Evolutionary conservation across 2,329 filamentous ascomycete species (phyloP).

Genomic region (Emergomyces orientalis): DNA sequence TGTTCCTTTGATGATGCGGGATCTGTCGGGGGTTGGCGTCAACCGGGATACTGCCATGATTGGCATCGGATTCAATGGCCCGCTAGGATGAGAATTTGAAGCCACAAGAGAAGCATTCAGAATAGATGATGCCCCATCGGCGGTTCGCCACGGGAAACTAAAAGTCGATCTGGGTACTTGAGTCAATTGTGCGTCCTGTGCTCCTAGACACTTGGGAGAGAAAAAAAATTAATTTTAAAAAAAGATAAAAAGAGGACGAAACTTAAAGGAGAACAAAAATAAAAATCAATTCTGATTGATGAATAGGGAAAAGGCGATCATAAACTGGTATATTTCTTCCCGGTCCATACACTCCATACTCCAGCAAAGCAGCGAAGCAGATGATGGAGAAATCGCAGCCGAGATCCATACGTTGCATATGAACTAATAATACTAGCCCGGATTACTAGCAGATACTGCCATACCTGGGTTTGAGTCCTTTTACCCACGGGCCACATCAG

Average conservation of each 20-base stretch:
- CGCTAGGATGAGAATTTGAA: neutral
- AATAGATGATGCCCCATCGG: neutral
- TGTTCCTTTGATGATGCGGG: neutral
- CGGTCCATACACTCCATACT: neutral
- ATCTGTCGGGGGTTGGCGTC: neutral
- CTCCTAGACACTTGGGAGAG: neutral
- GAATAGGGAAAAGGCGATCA: neutral
- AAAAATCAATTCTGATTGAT: neutral
- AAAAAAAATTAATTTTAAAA: neutral
- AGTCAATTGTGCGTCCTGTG: neutral
- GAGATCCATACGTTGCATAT: neutral
- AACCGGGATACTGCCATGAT: neutral
- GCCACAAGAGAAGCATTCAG: neutral
- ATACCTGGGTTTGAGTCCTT: neutral
- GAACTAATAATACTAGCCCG: neutral
- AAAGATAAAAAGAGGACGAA: neutral
- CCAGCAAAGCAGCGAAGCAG: no score
- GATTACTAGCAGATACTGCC: neutral
- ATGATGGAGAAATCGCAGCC: neutral
- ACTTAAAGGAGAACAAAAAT: neutral
- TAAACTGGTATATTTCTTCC: neutral
- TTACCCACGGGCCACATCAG: neutral
- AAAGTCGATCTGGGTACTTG: neutral
- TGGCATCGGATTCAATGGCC: neutral
- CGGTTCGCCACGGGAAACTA: neutral